phyloP scores from a whole-genome alignment of 164 flowering plant genomes.

The Kingdonia uniflora region DNA sequence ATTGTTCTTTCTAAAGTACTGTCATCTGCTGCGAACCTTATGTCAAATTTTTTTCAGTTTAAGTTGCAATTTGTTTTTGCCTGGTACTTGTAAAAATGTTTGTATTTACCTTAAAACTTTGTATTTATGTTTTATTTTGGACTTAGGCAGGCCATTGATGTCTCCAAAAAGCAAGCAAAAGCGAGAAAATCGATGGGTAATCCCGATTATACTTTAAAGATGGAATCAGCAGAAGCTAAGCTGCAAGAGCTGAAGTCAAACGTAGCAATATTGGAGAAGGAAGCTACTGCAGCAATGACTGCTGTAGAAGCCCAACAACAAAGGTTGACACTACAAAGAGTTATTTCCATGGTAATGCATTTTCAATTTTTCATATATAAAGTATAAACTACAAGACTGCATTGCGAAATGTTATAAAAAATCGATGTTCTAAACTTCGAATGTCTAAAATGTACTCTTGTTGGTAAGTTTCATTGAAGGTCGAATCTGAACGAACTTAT shows the following conservation, averaged over 20 bases:
- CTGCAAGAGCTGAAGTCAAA: conserved; percentile 80
- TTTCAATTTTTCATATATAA: not conserved
- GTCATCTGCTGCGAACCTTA: too few relatives aligned
- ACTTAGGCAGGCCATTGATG: conserved; percentile 63
- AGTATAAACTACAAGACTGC: not conserved
- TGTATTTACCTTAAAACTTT: too few relatives aligned
- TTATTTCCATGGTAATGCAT: conserved; percentile 69
- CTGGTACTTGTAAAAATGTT: not conserved
- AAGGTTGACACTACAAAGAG: conserved; percentile 79
- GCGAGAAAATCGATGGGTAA: conserved; percentile 53
- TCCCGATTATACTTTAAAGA: conserved; percentile 44
- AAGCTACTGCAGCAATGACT: conserved; percentile 91
- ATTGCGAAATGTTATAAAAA: too few relatives aligned
- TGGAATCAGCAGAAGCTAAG: conserved; percentile 74
- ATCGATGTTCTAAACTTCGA: too few relatives aligned
- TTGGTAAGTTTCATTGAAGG: conserved; percentile 31
- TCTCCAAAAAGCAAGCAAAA: conserved; percentile 67
- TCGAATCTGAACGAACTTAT: conserved; percentile 76
- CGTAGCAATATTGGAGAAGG: conserved; percentile 71
- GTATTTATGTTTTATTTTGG: not conserved
- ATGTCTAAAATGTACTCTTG: not conserved
- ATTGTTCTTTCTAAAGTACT: too few relatives aligned
- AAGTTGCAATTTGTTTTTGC: too few relatives aligned
- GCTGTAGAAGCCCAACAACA: conserved; percentile 97
- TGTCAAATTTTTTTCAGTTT: too few relatives aligned